Evolutionary conservation across 495 filamentous ascomycete species (phyloP).

Genomic region (Annulohypoxylon bovei): DNA sequence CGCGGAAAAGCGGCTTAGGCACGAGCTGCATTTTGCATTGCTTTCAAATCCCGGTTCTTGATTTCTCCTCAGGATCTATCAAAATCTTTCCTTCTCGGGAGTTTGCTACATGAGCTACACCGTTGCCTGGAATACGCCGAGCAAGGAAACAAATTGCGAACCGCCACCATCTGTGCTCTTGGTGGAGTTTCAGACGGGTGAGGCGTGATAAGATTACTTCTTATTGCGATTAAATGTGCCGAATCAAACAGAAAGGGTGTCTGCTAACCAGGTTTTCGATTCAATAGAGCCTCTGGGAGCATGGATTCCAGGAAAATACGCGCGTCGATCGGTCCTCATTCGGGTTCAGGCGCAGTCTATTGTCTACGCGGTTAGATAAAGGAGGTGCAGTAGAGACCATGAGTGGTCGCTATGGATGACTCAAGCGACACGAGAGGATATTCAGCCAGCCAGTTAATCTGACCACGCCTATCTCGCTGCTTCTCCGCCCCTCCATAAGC

Average conservation of each 20-base stretch:
- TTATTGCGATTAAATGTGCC: conserved; percentile 2
- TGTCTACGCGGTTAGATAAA: neutral
- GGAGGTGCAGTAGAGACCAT: neutral
- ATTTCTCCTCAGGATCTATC: conserved; percentile 1
- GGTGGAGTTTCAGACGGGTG: neutral
- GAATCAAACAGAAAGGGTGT: neutral
- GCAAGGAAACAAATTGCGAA: conserved; percentile 24
- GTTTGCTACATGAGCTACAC: conserved; percentile 2
- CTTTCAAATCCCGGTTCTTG: conserved; percentile 8
- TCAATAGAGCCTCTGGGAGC: neutral
- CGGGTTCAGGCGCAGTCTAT: neutral
- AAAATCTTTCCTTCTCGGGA: conserved; percentile 8
- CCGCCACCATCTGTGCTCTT: conserved; percentile 11
- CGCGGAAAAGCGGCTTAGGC: conserved; percentile 3
- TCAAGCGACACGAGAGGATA: neutral
- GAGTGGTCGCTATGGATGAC: conserved; percentile 6
- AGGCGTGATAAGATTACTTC: neutral
- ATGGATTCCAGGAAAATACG: neutral
- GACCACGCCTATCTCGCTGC: neutral
- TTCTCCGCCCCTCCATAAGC: neutral
- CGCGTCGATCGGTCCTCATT: conserved; percentile 13
- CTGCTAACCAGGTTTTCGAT: conserved; percentile 7
- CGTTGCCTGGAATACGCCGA: neutral
- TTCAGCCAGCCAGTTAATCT: conserved; percentile 28
- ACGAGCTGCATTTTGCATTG: conserved; percentile 6